Evolutionary conservation across 1,284 basidiomycete genomes (phyloP), one percentile per base, ranked within the genome.

Genomic region (Phellopilus nigrolimitatus): DNA sequence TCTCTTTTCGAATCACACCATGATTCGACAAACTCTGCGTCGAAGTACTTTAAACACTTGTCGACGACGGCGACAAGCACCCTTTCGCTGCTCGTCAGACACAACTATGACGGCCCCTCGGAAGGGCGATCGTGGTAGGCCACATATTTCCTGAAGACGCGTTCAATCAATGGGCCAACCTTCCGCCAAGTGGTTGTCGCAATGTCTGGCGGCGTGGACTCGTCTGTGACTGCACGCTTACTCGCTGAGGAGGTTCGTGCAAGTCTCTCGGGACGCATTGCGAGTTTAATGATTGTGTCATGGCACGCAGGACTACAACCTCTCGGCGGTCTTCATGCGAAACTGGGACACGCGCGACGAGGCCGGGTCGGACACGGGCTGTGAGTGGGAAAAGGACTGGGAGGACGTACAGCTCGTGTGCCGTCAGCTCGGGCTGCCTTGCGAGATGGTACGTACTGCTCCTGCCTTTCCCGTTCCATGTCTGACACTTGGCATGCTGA

Each of bases 121-220:
- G 49, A 73, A 70, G 58, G 81, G 80, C 1, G 79, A 82, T 60
- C 72, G 71, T 68, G 79, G 81, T 80, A 57, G 37, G 58, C 24
- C 15, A 15, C 4, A 19, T 33, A 9, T 34, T 28, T 8, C 13
- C 13, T 30, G 40, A 28, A 37, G 30, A n/a, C 31, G 28, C 6
- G 30, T 13, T 41, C n/a, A 44, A 9, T 34, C 4, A 28, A 10
- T 15, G 10, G 3, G n/a, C 52, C 44, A 33, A 41, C 42, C 10
- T 4, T 19, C 10, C 8, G 6, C 37, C 38, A 60, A 92, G 91
- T 97, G 41, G 80, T 91, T 0, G 80, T 97, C 2, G 93, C 90
- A 25, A 93, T 97, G 88, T 97, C 92, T 0, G 95, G 95, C 31
- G 95, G 95, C 0, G 95, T 98, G 3, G 95, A 98, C 67, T 97